Evolutionary conservation across 1,284 basidiomycete genomes (phyloP), one percentile per base, ranked within the genome.

Genomic region (Cutaneotrichosporon sp.): DNA sequence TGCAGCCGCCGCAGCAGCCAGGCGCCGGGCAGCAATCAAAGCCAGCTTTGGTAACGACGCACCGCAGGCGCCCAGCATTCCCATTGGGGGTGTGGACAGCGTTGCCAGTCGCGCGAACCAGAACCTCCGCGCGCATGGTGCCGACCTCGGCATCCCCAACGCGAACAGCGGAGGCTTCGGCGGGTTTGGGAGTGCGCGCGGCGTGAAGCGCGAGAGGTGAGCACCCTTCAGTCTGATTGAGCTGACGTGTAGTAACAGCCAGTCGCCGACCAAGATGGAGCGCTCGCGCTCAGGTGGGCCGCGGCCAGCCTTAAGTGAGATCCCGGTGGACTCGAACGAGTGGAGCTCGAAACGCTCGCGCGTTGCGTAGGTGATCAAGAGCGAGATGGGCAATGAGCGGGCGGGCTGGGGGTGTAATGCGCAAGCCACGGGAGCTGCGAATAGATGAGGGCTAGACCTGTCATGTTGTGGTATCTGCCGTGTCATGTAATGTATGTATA

Each of bases 121-220:
- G 22, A 67, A 66, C 14, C 38, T 72, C 14, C 54, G 46, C 6
- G 13, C 20, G 0, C 64, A 60, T 8, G 42, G 53, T 9, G 58
- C 52, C 8, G 64, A 60, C 34, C 49, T 62, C 1, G 58, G 60
- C 22, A 56, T 62, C 5, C 62, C 61, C n/a, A 63, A 54, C 56
- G 45, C 18, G 4, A 20, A 47, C n/a, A 60, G 61, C 9, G 58
- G 56, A n/a, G 46, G 43, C 43, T 55, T 33, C n/a, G 52, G 31
- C 7, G 60, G 62, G 10, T 75, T 77, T 31, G 42, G 65, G 10
- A 77, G 75, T 59, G 74, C 76, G 13, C 68, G 73, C 42, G 74
- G 75, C 1, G 56, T 77, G 27, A 77, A 77, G 54, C 56, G 64
- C 29, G 62, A 66, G n/a, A 64, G 67, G 73, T 70, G 54, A 61